Evolutionary conservation across 257 asterid species (phyloP), one percentile per base, ranked within the genome.

Genomic region (Penstemon davidsonii): DNA sequence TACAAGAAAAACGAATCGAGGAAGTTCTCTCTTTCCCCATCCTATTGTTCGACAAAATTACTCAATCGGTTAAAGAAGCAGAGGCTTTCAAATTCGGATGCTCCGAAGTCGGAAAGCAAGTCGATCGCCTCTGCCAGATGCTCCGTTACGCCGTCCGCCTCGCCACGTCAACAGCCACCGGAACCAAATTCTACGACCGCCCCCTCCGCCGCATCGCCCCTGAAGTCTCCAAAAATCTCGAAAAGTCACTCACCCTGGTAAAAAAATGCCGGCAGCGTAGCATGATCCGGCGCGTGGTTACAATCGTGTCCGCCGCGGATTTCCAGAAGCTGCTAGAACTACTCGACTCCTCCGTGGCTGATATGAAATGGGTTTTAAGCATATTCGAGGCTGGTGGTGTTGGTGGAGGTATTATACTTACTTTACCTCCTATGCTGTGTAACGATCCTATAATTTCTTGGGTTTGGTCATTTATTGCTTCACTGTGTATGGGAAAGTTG

Each of bases 391-490:
- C 80, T 15, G 86, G 83, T 15, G 87, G 83, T 25, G 78, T 83
- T 3, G 87, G 87, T 49, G 96, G 91, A 76, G 97, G 96, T 76
- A 84, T 89, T 19, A 75, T 66, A 8, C 87, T 91, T 9, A 75
- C 90, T 4, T 73, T 91, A 8, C 97, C 97, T 5, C 96, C 97
- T 0, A 88, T 91, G 65, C 96, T 93, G 15, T 86, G 95, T 69
- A 88, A 86, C 61, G 97, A 91, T 62, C 97, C 96, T 8, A 91
- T 88, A 6, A 49, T 91, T 58, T 83, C 93, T 6, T 88, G 95
- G 96, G 89, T 87, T 46, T 91, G 97, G 97, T 81, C 96, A 57
- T 85, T 56, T 73, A 85, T 83, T 53, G 93, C 96, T 66, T 82
- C 93, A 3, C 45, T 88, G 44, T 76, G 84, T 43, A 80, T 83